Conservation (phyloP, 257 asterid genomes). For the Petrea volubilis region DNA sequence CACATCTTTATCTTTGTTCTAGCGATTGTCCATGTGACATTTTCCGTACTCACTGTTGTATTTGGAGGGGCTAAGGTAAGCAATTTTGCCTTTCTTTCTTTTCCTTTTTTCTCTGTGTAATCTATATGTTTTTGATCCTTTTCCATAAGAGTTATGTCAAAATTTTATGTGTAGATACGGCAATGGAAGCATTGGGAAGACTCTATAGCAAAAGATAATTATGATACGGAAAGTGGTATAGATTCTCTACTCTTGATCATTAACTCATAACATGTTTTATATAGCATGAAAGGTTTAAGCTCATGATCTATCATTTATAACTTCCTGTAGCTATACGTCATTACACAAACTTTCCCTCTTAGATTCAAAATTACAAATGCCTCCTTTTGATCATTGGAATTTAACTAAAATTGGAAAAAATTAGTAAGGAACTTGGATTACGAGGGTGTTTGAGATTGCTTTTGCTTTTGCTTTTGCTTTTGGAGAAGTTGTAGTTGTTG, state of each 20-base stretch:
- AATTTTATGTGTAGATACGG: constrained; percentile 58
- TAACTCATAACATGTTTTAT: neutral
- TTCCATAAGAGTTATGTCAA: neutral
- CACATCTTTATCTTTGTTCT: constrained; percentile 86
- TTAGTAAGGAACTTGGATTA: too few relatives aligned
- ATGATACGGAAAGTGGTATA: constrained; percentile 52
- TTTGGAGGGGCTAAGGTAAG: constrained; percentile 76
- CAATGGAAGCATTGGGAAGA: constrained; percentile 98
- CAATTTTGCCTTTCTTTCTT: constrained; percentile 7
- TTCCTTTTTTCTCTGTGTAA: neutral
- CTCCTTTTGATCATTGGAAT: too few relatives aligned
- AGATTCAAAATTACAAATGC: too few relatives aligned
- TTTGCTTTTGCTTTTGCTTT: too few relatives aligned
- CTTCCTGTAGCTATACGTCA: too few relatives aligned
- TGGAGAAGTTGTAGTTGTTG: too few relatives aligned
- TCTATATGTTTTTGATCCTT: neutral
- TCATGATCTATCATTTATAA: neutral
- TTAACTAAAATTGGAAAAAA: too few relatives aligned
- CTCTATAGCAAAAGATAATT: constrained; percentile 63
- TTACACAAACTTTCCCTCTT: too few relatives aligned
- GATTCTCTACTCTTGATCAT: neutral
- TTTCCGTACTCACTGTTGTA: constrained; percentile 71
- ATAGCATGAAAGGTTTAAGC: neutral
- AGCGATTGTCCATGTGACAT: constrained; percentile 82
- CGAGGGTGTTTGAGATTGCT: too few relatives aligned